Base-by-base conservation (phyloP, 805 yeast genomes). In the Clavispora fructus region DNA sequence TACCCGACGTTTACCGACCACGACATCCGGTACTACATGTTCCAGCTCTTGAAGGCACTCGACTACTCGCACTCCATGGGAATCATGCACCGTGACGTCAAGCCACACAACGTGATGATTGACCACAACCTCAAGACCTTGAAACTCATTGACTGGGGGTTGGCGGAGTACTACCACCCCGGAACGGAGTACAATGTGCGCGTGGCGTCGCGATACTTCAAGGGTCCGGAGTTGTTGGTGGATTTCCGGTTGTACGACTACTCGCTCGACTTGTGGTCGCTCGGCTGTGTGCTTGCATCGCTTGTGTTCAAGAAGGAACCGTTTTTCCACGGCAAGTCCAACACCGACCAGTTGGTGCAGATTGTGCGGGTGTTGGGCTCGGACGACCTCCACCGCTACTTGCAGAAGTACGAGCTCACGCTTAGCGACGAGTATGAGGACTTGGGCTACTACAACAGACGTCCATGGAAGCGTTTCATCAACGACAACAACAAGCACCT, bases 31-130 rank as follows among this genome's bases (percentile, higher is more conserved):
- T 88, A 67, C 68, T 91, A 91, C 67, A 87, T 91, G 79, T 82
- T 75, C 53, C 94, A 90, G 67, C 72, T 91, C 53, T 74, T 91
- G 57, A 77, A 73, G 47, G 97, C 97, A 0, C 74, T 91, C 52
- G 95, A 91, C 68, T 90, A 78, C 65, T 84, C 88, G 45, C 97
- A 91, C 69, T 85, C 95, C 6, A 86, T 86, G 84, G 97, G 97
- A 32, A 88, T 91, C 53, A 89, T 89, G 85, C 97, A 89, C 66
- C 75, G 97, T 62, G 97, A 89, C 66, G 96, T 89, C 42, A 89
- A 89, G 63, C 96, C 96, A 10, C 96, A 89, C 64, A 89, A 89
- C 60, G 88, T 89, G 39, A 89, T 89, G 96, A 89, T 89, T 55
- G 96, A 90, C 66, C 96, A 89, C 50, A 68, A 73, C 25, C 64